Conservation (phyloP, 225 moss, liverwort and hornwort species). For the Asterella californica region DNA sequence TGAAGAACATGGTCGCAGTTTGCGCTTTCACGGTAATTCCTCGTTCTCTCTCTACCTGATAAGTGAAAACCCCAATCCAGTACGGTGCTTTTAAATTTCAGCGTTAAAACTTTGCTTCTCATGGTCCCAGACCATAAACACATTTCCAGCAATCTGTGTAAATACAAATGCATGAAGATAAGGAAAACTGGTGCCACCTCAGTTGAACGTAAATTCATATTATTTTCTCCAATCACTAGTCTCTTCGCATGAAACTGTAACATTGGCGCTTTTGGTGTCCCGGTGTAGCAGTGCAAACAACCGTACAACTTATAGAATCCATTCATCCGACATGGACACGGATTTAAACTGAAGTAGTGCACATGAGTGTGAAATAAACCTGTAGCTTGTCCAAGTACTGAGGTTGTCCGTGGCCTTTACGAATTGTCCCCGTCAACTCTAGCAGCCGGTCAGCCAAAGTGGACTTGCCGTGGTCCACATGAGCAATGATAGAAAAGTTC, state of each 20-base stretch:
- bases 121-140: neutral
- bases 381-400: slow-evolving; percentile 94
- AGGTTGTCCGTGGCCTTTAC: slow-evolving; percentile 87
- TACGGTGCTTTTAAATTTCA: neutral
- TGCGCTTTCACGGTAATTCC: slow-evolving; percentile 97
- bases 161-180: neutral
- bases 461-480: slow-evolving; percentile 95
- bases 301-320: neutral
- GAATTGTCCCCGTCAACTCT: slow-evolving; percentile 94
- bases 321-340: neutral
- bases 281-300: too few species aligned
- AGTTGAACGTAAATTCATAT: neutral
- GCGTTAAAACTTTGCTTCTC: neutral
- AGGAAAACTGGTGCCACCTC: neutral
- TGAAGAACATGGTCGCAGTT: slow-evolving; percentile 88
- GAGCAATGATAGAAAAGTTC: slow-evolving; percentile 97
- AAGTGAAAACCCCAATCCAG: neutral
- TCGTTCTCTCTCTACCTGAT: slow-evolving; percentile 91
- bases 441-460: slow-evolving; percentile 83
- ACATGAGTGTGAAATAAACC: slow-evolving; percentile 33
- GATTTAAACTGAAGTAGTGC: neutral
- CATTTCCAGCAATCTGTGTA: neutral
- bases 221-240: too few species aligned
- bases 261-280: neutral
- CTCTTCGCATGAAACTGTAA: too few species aligned